Percentiles rank a stretch among this genome's conserved stretches.
These are phyloP conservation scores for Danielia reshetovae DNA, from an alignment of 805 yeast species.

Conservation along the genomic window DNA sequence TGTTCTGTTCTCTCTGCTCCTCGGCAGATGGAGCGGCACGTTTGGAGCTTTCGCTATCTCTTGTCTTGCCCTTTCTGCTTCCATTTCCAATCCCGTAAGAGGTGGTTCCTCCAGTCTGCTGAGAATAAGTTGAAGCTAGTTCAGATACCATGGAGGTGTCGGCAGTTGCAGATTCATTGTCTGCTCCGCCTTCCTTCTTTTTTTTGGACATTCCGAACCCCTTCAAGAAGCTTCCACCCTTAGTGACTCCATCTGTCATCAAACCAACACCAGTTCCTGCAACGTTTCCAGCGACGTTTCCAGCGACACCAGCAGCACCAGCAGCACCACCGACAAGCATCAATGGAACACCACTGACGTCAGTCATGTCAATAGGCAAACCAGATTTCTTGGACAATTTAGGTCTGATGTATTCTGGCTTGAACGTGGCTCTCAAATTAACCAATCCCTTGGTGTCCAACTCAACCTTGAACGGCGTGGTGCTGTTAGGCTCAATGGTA, in stretches of 20 bases:
- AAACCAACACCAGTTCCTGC: slow-evolving; percentile 45
- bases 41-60: slow-evolving; percentile 3
- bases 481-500: slow-evolving; percentile 41
- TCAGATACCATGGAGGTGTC: slow-evolving; percentile 4
- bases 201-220: slow-evolving; percentile 24
- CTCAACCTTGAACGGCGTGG: slow-evolving; percentile 44
- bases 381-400: slow-evolving; percentile 38
- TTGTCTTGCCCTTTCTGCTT: slow-evolving; percentile 3
- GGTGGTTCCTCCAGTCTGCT: slow-evolving; percentile 1
- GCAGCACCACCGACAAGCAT: slow-evolving; percentile 42
- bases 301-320: slow-evolving; percentile 27
- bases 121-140: slow-evolving; percentile 1
- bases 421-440: slow-evolving; percentile 50
- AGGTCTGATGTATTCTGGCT: slow-evolving; percentile 69
- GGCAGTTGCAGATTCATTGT: not conserved
- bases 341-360: slow-evolving; percentile 44
- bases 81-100: not conserved
- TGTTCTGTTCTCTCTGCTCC: slow-evolving; percentile 24
- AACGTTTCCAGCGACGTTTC: slow-evolving; percentile 32
- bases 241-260: slow-evolving; percentile 44
- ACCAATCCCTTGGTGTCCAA: slow-evolving; percentile 65
- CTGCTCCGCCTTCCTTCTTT: slow-evolving; percentile 15
- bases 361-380: slow-evolving; percentile 37
- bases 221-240: slow-evolving; percentile 42
- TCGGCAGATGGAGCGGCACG: slow-evolving; percentile 14